Base-by-base conservation (phyloP, 2,329 filamentous ascomycete species). In the Fusarium mundagurra region DNA sequence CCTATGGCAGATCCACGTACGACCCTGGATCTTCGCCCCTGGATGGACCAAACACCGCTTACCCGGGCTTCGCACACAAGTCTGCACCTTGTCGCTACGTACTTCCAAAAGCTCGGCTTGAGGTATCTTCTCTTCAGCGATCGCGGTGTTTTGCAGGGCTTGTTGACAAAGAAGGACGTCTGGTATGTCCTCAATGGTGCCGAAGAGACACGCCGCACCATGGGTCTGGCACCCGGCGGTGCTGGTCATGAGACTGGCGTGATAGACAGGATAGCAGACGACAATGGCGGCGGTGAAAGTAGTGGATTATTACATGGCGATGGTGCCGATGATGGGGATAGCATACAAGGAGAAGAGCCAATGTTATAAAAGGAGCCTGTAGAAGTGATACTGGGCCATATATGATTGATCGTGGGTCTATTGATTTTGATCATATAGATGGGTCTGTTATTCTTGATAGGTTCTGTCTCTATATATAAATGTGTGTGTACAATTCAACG, bases 21-120 rank as follows among this genome's bases (percentile, higher is more conserved):
- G 22, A 95, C 92, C 2, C 90, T 99, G 44, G 96, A 99, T 83
- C 88, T 99, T 17, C 88, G 96, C 13, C 95, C 95, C 6, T 99
- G 96, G 96, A 98, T 99, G 95, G 96, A 99, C 82, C 96, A 98
- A 82, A 99, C 96, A 1, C 96, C 96, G 2, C 93, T 99, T 53
- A 98, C 96, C 2, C 87, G 98, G 24, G 93, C 94, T 47, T 91
- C 91, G 29, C 90, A 91, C 72, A 91, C 92, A 22, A 92, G 88
- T 67, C 90, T 99, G 69, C 92, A 95, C 80, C 89, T 98, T n/a
- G 94, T 94, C 8, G 92, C 97, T 31, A 92, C 90, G 65, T 97
- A 99, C 88, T 98, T 99, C 83, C 95, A 98, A 85, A 96, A 96
- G 81, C 89, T 99, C 14, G 96, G 96, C 27, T 84, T 99, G 71